Evolutionary conservation across 2,329 filamentous ascomycete genomes (phyloP).

Genomic region (Diaporthe citri): DNA sequence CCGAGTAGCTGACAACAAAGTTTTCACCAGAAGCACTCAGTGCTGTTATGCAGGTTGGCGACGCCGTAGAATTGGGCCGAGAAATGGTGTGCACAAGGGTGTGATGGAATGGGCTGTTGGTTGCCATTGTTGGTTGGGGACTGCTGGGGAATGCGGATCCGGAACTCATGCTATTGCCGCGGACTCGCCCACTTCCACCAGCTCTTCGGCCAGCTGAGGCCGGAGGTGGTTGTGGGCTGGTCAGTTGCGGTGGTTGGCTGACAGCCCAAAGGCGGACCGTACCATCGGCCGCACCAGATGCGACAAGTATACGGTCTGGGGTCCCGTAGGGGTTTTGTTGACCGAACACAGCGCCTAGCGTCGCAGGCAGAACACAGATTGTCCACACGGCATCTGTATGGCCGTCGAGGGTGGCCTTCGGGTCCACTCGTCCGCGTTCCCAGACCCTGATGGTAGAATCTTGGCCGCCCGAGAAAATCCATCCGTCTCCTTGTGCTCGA

Average conservation of each 20-base stretch:
- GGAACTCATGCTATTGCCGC: conserved; percentile 93
- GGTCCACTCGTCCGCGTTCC: conserved; percentile 94
- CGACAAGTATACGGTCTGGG: conserved; percentile 88
- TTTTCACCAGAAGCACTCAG: conserved; percentile 85
- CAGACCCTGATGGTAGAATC: conserved; percentile 94
- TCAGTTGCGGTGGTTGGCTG: conserved; percentile 87
- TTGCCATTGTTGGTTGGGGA: conserved; percentile 89
- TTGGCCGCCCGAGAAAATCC: conserved; percentile 98
- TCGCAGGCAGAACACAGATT: conserved; percentile 90
- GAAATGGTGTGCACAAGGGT: conserved; percentile 89
- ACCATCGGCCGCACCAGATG: conserved; percentile 91
- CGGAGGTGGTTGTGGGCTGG: conserved; percentile 79
- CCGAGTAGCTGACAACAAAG: conserved; percentile 93
- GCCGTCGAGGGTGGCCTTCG: conserved; percentile 92
- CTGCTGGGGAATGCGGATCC: conserved; percentile 92
- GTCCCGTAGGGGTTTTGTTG: conserved; percentile 80
- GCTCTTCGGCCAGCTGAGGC: conserved; percentile 65
- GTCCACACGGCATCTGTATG: conserved; percentile 98
- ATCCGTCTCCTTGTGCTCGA: conserved; percentile 89
- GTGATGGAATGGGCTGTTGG: conserved; percentile 87
- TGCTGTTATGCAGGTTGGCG: conserved; percentile 92
- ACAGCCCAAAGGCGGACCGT: conserved; percentile 95
- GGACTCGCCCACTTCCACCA: conserved; percentile 77
- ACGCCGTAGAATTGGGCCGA: conserved; percentile 74
- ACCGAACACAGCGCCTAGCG: conserved; percentile 84